A percentile compares a stretch with the other conserved stretches of the same genome.
These are phyloP conservation scores for Aspergillus versicolor DNA, from an alignment of 2,329 filamentous ascomycete species.

Conservation along the genomic window DNA sequence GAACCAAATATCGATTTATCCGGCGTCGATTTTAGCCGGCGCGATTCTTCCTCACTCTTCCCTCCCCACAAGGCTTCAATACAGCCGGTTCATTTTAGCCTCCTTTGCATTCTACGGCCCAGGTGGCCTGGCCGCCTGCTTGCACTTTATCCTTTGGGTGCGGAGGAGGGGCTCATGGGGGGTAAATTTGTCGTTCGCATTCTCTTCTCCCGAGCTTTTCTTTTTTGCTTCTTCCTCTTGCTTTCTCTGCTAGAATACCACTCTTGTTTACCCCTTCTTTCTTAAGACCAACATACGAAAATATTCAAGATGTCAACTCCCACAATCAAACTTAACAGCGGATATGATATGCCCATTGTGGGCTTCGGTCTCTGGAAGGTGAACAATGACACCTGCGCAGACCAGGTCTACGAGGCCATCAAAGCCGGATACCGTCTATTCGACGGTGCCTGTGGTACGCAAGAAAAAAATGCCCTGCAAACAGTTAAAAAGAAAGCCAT, in stretches of 20 bases:
- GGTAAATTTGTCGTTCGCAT: not conserved
- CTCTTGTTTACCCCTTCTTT: slow-evolving; percentile 1
- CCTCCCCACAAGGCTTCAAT: not conserved
- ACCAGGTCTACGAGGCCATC: slow-evolving; percentile 73
- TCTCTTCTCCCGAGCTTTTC: not conserved
- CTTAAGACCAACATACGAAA: not conserved
- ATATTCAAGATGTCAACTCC: slow-evolving; percentile 15
- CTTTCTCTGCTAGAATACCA: not conserved
- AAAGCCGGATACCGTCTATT: slow-evolving; percentile 62
- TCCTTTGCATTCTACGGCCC: not conserved
- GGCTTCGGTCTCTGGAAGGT: slow-evolving; percentile 73
- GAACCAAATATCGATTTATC: slow-evolving; percentile 1
- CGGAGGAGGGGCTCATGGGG: not conserved
- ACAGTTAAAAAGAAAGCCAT: not conserved
- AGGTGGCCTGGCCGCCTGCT: no score
- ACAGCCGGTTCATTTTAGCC: slow-evolving; percentile 13
- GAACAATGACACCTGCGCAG: slow-evolving; percentile 68
- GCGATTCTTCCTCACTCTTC: not conserved
- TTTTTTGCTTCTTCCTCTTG: not conserved
- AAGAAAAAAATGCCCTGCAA: not conserved
- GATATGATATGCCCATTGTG: slow-evolving; percentile 43
- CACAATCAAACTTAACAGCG: slow-evolving; percentile 25
- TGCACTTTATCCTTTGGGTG: slow-evolving; percentile 2
- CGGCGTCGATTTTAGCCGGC: slow-evolving; percentile 13
- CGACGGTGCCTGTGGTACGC: slow-evolving; percentile 59